Evolutionary conservation across 192 early-diverging fungal species (phyloP), one percentile per base, ranked within the genome.

Genomic region (Gonapodya prolifera): DNA sequence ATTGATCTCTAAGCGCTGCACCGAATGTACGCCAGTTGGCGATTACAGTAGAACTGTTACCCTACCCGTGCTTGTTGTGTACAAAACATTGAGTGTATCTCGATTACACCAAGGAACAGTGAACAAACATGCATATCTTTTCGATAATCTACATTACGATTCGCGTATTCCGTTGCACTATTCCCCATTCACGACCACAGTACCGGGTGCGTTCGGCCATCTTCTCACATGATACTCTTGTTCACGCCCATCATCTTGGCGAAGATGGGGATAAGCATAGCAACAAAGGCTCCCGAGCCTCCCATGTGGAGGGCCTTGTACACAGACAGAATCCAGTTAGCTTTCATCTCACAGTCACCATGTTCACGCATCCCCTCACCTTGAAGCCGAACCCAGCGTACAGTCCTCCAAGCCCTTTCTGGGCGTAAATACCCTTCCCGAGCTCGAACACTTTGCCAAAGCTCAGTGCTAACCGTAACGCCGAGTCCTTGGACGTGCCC

Each of bases 271-370:
- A 73, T 73, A 8, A 73, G 71, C 71, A 73, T 73, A 29, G 71
- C 71, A 13, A 73, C 71, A 32, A 73, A 73, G 31, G 71, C 71
- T 2, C 71, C 71, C 16, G 71, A 73, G 8, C 71, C 71, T 30
- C 71, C 71, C 71, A 73, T 73, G 32, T 73, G 71, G 71, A 73
- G 71, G 13, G 71, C 71, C 32, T 61, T 8, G n/a, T n/a, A n/a
- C n/a, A n/a, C n/a, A n/a, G n/a, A n/a, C n/a, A n/a, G n/a, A n/a
- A n/a, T n/a, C n/a, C n/a, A n/a, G n/a, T n/a, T n/a, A n/a, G n/a
- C n/a, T n/a, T 8, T 16, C 45, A 61, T 61, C 45, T 8, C 45
- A 61, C 23, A 61, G 45, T 61, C 45, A 8, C 45, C 23, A 16
- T 61, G 8, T 61, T 61, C 8, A 61, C 45, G 45, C 8, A 61